These are phyloP conservation scores for Tetramitus jugosus DNA, from an alignment of 208 protist species.

Conservation along the genomic window DNA sequence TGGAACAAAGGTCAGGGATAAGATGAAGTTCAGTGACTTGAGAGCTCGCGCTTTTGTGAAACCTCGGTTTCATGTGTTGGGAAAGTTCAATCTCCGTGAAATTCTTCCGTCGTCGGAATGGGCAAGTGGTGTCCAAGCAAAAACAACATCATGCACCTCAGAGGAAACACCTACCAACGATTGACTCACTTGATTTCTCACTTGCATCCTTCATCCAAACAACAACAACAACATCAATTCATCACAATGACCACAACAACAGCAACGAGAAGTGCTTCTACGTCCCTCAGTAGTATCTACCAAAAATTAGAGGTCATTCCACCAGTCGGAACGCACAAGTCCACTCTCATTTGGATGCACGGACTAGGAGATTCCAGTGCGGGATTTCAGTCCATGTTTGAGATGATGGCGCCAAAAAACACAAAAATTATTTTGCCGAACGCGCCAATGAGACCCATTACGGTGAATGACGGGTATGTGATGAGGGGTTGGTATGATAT, in stretches of 20 bases:
- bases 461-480: background rate
- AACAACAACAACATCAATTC: background rate
- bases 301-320: too few species aligned
- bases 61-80: too few species aligned
- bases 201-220: background rate
- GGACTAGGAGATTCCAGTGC: slow-evolving; percentile 1
- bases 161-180: too few species aligned
- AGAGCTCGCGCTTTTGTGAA: too few species aligned
- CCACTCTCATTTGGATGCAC: background rate
- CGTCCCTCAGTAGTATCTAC: background rate
- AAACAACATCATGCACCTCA: too few species aligned
- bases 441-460: background rate
- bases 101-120: too few species aligned
- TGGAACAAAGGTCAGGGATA: too few species aligned
- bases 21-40: too few species aligned
- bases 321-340: background rate
- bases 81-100: too few species aligned
- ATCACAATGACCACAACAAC: background rate
- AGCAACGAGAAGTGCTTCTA: background rate
- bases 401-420: background rate
- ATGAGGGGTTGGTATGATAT: slow-evolving; percentile 21
- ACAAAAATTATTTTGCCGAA: background rate
- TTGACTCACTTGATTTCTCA: too few species aligned
- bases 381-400: background rate
- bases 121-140: too few species aligned